Evolutionary conservation across 192 early-diverging fungal genomes (phyloP).

Genomic region (Coemansia aciculifera): DNA sequence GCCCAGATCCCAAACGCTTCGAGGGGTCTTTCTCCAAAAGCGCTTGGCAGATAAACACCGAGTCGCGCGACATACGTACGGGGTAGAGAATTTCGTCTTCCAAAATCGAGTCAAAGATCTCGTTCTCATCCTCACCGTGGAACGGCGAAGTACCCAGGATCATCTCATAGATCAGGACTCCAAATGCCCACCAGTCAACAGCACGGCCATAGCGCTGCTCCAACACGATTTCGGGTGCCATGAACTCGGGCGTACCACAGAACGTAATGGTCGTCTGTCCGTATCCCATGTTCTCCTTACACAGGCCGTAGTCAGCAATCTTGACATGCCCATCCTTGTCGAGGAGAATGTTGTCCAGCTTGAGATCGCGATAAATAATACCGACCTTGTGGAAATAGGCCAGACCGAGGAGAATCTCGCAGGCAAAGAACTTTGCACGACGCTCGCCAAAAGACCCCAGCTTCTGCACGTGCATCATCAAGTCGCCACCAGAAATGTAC

Average conservation of each 20-base stretch:
- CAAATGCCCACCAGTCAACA: constrained; percentile 99
- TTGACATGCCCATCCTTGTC: constrained; percentile 94
- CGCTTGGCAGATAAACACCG: constrained; percentile 88
- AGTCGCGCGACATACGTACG: constrained; percentile 89
- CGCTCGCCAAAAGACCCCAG: constrained; percentile 84
- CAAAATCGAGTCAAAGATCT: constrained; percentile 97
- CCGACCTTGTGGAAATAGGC: constrained; percentile 95
- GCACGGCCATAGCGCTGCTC: constrained; percentile 96
- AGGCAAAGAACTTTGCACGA: constrained; percentile 94
- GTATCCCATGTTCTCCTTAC: constrained; percentile 93
- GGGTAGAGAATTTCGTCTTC: constrained; percentile 95
- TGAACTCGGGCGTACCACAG: constrained; percentile 98
- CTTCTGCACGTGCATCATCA: constrained; percentile 98
- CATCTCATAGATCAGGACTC: constrained; percentile 88
- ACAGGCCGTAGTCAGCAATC: constrained; percentile 97
- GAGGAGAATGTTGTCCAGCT: constrained; percentile 94
- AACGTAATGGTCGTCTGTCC: constrained; percentile 91
- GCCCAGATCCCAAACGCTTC: constrained; percentile 80
- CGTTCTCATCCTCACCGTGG: constrained; percentile 93
- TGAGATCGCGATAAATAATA: constrained; percentile 95
- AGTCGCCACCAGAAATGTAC: constrained; percentile 93
- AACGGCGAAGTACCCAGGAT: constrained; percentile 91
- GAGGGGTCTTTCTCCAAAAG: constrained; percentile 87
- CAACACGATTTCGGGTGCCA: constrained; percentile 96
- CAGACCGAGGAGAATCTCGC: constrained; percentile 90